Percentiles rank a stretch among this genome's conserved stretches.
phyloP scores from a whole-genome alignment of 257 asterid genomes.

The Gynochthodes officinalis region DNA sequence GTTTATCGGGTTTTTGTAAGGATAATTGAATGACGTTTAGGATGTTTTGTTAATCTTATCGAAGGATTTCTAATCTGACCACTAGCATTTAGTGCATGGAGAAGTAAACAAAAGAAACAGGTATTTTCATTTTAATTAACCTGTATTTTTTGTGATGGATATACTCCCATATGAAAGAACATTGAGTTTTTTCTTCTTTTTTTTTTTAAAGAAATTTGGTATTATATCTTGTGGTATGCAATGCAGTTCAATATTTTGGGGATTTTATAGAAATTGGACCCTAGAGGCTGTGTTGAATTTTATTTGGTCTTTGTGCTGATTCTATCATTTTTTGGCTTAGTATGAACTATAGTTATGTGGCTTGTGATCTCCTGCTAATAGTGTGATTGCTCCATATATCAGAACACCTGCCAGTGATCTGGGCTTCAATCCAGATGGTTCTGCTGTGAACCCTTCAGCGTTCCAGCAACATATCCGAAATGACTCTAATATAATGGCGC shows the following conservation, averaged over 20 bases:
- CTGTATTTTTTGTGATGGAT: not conserved
- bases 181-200: too few species aligned
- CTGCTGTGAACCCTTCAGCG: constrained; percentile 88
- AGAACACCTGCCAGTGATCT: constrained; percentile 44
- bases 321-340: not conserved
- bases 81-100: not conserved
- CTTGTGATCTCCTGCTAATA: constrained; percentile 7
- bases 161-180: not conserved
- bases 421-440: constrained; percentile 86
- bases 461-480: constrained; percentile 86
- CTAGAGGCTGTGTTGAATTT: not conserved
- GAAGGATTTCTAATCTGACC: not conserved
- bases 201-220: too few species aligned
- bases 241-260: not conserved
- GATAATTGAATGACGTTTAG: not conserved
- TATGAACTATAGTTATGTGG: not conserved
- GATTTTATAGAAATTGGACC: not conserved
- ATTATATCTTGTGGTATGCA: not conserved
- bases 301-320: not conserved
- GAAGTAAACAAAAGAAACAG: not conserved
- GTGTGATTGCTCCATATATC: constrained; percentile 9
- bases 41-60: not conserved
- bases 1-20: not conserved
- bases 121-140: too few species aligned
- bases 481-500: constrained; percentile 85